Conservation (phyloP, 2,329 filamentous ascomycete species). For the Fusarium sp. region DNA sequence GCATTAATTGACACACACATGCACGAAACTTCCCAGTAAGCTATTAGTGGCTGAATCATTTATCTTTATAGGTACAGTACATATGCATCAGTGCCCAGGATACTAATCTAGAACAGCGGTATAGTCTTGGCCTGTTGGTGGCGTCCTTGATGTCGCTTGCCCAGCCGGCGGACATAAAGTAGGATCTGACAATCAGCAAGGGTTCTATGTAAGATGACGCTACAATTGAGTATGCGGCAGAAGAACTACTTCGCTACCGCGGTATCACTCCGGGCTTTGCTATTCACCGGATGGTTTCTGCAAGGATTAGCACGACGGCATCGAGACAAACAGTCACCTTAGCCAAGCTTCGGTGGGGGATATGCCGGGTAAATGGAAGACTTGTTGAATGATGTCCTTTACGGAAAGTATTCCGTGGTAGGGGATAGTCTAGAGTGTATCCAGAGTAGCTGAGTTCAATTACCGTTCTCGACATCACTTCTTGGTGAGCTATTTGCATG, state of each 20-base stretch:
- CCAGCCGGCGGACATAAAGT: not conserved
- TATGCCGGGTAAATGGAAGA: not conserved
- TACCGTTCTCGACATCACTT: not conserved
- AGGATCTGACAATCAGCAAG: not conserved
- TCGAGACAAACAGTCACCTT: not conserved
- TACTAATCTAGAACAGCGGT: not conserved
- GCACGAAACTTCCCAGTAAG: not conserved
- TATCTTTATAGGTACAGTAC: not conserved
- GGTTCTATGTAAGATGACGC: not conserved
- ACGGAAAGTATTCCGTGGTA: not conserved
- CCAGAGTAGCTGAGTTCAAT: not conserved
- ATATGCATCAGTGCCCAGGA: not conserved
- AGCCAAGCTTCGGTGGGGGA: not conserved
- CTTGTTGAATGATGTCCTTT: not conserved
- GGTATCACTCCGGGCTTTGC: not conserved
- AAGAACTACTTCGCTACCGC: too few relatives aligned
- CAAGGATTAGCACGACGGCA: not conserved
- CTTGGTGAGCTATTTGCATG: not conserved
- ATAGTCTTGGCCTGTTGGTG: not conserved
- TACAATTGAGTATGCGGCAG: not conserved
- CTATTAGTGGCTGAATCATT: not conserved
- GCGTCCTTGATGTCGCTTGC: not conserved
- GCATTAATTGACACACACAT: not conserved
- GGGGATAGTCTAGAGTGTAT: not conserved
- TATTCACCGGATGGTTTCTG: not conserved